A percentile compares a stretch with the other conserved stretches of the same genome.
phyloP scores from a whole-genome alignment of 257 asterid species.

The Solanum gracilifrons region DNA sequence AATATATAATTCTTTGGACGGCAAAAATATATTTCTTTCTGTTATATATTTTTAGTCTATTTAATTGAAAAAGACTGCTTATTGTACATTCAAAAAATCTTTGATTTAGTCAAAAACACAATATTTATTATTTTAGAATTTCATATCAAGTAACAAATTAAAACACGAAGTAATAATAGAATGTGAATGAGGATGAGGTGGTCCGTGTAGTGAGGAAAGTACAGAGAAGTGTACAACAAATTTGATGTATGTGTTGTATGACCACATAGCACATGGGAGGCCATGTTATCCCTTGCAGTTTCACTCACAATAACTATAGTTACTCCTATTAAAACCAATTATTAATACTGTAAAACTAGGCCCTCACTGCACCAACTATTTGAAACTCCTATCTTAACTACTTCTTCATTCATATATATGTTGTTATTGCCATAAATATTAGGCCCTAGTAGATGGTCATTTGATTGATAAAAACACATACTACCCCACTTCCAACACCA shows the following conservation, averaged over 20 bases:
- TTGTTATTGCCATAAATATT: neutral
- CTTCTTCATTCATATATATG: neutral
- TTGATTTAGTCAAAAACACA: too few relatives aligned
- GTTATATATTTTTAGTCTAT: too few relatives aligned
- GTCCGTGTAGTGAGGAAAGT: slow-evolving; percentile 1
- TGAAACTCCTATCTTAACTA: too few relatives aligned
- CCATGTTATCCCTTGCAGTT: slow-evolving; percentile 65
- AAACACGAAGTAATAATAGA: neutral
- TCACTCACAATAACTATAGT: neutral
- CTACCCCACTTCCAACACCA: neutral
- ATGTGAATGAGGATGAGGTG: neutral
- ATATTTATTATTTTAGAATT: too few relatives aligned
- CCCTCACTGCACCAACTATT: neutral
- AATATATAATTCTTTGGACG: too few relatives aligned
- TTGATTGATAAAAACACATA: neutral
- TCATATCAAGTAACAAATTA: neutral
- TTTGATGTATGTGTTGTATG: slow-evolving; percentile 9
- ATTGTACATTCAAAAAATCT: too few relatives aligned
- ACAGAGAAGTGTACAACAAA: neutral
- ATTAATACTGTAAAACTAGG: neutral
- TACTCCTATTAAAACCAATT: neutral
- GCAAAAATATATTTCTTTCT: too few relatives aligned
- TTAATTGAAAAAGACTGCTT: too few relatives aligned
- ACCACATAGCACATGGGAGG: slow-evolving; percentile 64
- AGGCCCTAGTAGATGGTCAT: too few relatives aligned